Evolutionary conservation across 1,139 yeast genomes (phyloP), one percentile per base, ranked within the genome.

Genomic region (Suhomyces bolitotheri): DNA sequence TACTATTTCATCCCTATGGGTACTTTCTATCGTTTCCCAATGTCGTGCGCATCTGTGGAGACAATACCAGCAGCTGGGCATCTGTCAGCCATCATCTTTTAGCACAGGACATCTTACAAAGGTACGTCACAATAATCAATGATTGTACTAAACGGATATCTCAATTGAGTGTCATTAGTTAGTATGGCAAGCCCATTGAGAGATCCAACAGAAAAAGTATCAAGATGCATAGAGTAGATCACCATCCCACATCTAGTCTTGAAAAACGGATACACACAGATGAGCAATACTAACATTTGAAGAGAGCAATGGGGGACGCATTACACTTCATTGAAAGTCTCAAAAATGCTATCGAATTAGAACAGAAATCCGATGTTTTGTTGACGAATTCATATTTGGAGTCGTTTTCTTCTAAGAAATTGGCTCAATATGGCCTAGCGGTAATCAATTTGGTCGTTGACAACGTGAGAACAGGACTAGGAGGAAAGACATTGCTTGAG

Each of bases 371-470:
- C 23, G 92, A 84, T 50, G 63, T 76, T 15, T 71, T 73, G 28
- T 67, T 71, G 35, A 78, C 86, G 1, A 61, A 76, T 15, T 50
- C 64, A 3, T 64, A 81, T 16, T 55, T 83, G 17, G 59, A 71
- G 7, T 44, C 71, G 1, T 66, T 79, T 33, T 68, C 94, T 1
- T 78, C 90, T 1, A 82, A 82, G 53, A 73, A 73, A 40, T 66
- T 90, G 17, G 82, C 85, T 0, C 64, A 68, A 11, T 69, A 78
- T 36, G 97, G 97, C 0, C 64, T 85, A 24, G 97, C 97, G 0
- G 66, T 88, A 7, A 56, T 80, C 29, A 86, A 89, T 56, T 64
- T 90, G 35, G 58, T 66, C 1, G 64, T 84, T 11, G 72, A 73
- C 11, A 78, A 79, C 38, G 60, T 85, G 4, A 66, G 83, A 36